A percentile compares a stretch with the other conserved stretches of the same genome.
phyloP scores from a whole-genome alignment of 371 early-diverging fungal species.

The Mucor lusitanicus region DNA sequence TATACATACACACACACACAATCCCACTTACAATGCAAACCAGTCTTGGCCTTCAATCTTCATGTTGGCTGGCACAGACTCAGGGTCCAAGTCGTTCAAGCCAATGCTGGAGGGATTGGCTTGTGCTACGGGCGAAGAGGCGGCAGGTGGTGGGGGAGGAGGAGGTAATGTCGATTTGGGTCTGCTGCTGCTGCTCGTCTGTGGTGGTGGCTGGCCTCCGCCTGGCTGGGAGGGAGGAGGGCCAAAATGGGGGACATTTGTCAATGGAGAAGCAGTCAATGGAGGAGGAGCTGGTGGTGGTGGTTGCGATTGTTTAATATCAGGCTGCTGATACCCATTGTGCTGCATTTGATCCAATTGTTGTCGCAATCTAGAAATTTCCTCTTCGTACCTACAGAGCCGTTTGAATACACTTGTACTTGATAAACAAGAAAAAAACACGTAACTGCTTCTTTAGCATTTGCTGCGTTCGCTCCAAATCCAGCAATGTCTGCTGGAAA shows the following conservation, averaged over 20 bases:
- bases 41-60: constrained; percentile 86
- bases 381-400: constrained; percentile 47
- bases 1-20: no score
- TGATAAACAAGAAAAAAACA: constrained; percentile 1
- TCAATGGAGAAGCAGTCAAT: constrained; percentile 1
- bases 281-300: background rate
- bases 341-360: constrained; percentile 43
- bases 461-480: constrained; percentile 81
- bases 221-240: constrained; percentile 5
- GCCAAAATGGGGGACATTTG: constrained; percentile 10
- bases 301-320: constrained; percentile 1
- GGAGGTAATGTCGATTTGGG: constrained; percentile 1
- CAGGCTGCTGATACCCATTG: constrained; percentile 5
- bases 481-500: constrained; percentile 77
- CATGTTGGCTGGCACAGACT: constrained; percentile 69
- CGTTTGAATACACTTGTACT: background rate
- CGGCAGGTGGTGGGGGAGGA: background rate
- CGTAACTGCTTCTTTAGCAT: constrained; percentile 71
- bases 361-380: constrained; percentile 45
- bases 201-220: background rate
- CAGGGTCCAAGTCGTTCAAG: constrained; percentile 78
- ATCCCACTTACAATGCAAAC: constrained; percentile 69
- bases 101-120: background rate
- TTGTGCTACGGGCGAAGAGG: background rate
- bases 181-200: background rate